Conservation (phyloP, 148 eudicot genomes). For the Pharnaceum exiguum region DNA sequence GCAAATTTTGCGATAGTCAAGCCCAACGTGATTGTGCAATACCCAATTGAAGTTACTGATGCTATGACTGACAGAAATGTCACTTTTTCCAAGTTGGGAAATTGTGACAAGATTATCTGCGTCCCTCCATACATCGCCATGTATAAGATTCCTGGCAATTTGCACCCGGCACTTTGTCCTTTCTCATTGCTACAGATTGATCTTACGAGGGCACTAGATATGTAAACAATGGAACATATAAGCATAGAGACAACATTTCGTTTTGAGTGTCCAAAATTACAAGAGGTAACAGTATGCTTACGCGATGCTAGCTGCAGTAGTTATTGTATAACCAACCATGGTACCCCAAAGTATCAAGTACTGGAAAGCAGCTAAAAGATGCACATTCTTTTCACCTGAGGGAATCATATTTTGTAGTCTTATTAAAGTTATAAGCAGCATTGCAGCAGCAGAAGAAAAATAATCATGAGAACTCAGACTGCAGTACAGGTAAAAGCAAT, state of each 20-base stretch:
- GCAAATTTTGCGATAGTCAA: slow-evolving; percentile 10
- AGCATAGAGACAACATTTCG: too few relatives aligned
- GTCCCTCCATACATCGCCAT: slow-evolving; percentile 22
- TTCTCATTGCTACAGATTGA: slow-evolving; percentile 10
- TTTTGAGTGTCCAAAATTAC: too few relatives aligned
- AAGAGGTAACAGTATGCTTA: background rate
- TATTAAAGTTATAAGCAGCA: background rate
- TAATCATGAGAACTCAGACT: background rate
- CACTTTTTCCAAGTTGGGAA: slow-evolving; percentile 25
- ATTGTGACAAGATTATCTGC: slow-evolving; percentile 22
- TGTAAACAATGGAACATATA: background rate
- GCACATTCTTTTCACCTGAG: slow-evolving; percentile 8
- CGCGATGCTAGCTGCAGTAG: slow-evolving; percentile 16
- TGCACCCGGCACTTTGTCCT: slow-evolving; percentile 5
- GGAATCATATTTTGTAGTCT: background rate
- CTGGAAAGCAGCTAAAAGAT: slow-evolving; percentile 6
- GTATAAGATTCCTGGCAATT: slow-evolving; percentile 4
- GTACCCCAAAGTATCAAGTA: slow-evolving; percentile 18
- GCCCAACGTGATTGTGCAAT: slow-evolving; percentile 17
- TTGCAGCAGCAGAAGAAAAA: background rate
- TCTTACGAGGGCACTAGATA: slow-evolving; percentile 7
- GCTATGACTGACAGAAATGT: slow-evolving; percentile 20
- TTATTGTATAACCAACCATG: slow-evolving; percentile 23
- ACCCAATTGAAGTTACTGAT: slow-evolving; percentile 19
- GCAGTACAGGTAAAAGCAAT: background rate